phyloP scores from a whole-genome alignment of 495 filamentous ascomycete genomes.

The Cryomyces minteri region DNA sequence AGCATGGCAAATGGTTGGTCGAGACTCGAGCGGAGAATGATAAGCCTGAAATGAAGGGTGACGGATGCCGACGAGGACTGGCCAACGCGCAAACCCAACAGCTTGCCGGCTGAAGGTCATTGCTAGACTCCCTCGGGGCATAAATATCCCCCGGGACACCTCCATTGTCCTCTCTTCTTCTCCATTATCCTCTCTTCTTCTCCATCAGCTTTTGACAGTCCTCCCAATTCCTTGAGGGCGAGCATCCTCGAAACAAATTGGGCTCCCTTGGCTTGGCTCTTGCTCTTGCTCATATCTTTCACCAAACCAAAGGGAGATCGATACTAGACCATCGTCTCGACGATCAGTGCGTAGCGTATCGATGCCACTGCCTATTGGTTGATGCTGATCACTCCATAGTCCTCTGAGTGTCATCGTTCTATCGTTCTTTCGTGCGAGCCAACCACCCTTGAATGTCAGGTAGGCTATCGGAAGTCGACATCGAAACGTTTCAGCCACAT shows the following conservation, averaged over 20 bases:
- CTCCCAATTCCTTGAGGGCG: not conserved
- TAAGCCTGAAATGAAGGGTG: not conserved
- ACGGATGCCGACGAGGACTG: not conserved
- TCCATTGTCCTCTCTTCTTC: not conserved
- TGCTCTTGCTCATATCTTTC: not conserved
- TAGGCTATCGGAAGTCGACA: not conserved
- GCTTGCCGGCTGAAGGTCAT: not conserved
- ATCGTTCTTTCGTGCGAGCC: not conserved
- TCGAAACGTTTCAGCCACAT: not conserved
- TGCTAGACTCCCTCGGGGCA: not conserved
- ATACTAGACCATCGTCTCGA: not conserved
- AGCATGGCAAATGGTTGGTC: not conserved
- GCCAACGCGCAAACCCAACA: not conserved
- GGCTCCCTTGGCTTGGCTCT: not conserved
- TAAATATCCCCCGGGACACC: constrained; percentile 1
- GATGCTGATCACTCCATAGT: not conserved
- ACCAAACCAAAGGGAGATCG: not conserved
- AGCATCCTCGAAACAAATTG: not conserved
- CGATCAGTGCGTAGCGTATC: not conserved
- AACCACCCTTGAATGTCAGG: not conserved
- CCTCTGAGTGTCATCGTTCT: not conserved
- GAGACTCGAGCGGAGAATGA: not conserved
- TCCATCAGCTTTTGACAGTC: not conserved
- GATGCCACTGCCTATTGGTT: not conserved
- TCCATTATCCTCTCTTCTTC: not conserved